Evolutionary conservation across 352 stramenopile genomes (phyloP).

Genomic region (Vaucheria bursata): DNA sequence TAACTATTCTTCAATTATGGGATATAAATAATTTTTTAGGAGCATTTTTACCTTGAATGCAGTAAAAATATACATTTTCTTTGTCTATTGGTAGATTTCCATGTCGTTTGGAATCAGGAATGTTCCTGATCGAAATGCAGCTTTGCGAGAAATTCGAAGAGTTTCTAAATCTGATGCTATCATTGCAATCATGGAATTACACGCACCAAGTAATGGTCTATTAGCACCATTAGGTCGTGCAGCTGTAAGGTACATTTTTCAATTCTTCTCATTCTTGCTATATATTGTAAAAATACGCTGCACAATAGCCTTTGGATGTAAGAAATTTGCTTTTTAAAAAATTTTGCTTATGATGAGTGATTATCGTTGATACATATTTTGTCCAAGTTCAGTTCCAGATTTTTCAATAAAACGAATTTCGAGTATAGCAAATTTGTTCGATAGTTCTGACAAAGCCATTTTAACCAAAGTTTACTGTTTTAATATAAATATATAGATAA

Average conservation of each 20-base stretch:
- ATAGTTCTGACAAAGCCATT: too few species aligned
- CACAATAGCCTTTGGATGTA: too few species aligned
- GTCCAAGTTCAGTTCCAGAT: too few species aligned
- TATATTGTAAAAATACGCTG: too few species aligned
- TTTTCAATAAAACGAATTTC: too few species aligned
- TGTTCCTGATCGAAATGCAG: conserved; percentile 55
- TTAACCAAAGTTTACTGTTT: too few species aligned
- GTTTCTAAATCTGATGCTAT: conserved; percentile 48
- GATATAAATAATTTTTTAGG: not conserved
- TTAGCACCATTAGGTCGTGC: not conserved
- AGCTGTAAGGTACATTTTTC: not conserved
- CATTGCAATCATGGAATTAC: conserved; percentile 12
- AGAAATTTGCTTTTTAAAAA: too few species aligned
- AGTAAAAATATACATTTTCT: not conserved
- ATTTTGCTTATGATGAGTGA: too few species aligned
- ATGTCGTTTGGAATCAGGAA: conserved; percentile 71
- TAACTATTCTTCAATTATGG: not conserved
- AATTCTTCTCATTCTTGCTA: too few species aligned
- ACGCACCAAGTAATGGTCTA: not conserved
- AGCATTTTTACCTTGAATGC: not conserved
- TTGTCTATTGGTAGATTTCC: conserved; percentile 46
- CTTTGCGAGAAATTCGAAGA: conserved; percentile 60
- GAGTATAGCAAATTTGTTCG: too few species aligned
- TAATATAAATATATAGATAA: too few species aligned
- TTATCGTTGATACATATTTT: too few species aligned